Evolutionary conservation across 75 land plant species (phyloP).

Genomic region (Sequoiadendron giganteum): DNA sequence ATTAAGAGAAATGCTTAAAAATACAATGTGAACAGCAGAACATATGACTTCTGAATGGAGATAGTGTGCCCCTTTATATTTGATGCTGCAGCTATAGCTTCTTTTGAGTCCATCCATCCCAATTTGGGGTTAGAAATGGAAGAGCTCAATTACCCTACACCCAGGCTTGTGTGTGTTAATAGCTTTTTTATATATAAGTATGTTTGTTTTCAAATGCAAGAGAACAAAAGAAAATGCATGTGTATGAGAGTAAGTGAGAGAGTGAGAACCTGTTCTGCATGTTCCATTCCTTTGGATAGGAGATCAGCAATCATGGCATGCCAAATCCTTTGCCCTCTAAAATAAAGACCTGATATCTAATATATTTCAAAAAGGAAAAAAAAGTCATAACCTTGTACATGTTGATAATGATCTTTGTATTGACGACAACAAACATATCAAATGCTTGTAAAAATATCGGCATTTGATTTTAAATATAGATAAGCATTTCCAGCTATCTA

Average conservation of each 20-base stretch:
- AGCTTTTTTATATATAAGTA: neutral
- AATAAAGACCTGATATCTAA: constrained; percentile 54
- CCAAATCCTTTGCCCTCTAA: constrained; percentile 81
- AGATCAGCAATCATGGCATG: constrained; percentile 72
- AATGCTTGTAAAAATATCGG: neutral
- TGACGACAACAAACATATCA: neutral
- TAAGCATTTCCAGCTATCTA: neutral
- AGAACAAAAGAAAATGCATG: neutral
- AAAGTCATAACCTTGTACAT: neutral
- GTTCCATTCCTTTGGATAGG: constrained; percentile 70
- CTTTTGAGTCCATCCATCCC: too few species aligned
- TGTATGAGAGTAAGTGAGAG: neutral
- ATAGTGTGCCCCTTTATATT: neutral
- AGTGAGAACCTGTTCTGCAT: constrained; percentile 55
- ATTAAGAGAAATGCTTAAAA: neutral
- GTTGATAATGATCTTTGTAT: neutral
- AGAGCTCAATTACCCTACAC: too few species aligned
- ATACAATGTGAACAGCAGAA: neutral
- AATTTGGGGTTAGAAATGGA: too few species aligned
- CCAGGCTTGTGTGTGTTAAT: too few species aligned
- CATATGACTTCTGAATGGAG: neutral
- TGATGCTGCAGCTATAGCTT: too few species aligned
- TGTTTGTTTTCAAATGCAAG: neutral
- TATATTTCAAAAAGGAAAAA: neutral
- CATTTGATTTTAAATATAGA: neutral